Conservation (phyloP, 2,329 filamentous ascomycete species). For the Graphilbum ipis-grandicollis region DNA sequence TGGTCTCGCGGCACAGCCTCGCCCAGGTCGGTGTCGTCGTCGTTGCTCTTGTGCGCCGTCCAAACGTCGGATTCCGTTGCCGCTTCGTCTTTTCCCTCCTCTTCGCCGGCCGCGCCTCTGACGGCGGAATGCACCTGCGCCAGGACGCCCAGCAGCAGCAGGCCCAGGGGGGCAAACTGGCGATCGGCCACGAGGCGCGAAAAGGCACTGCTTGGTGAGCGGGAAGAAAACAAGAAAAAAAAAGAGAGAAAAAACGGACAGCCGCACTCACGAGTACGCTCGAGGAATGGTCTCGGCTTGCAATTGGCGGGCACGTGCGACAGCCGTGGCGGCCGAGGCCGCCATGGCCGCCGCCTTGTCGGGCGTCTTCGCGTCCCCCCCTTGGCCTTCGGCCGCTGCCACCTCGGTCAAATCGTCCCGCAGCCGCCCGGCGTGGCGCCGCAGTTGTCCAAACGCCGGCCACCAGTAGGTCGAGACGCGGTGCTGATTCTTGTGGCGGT, state of each 20-base stretch:
- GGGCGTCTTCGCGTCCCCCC: too few species aligned
- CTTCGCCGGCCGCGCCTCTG: constrained; percentile 24
- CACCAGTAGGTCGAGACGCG: constrained; percentile 60
- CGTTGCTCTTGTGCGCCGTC: neutral
- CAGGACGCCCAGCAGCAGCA: constrained; percentile 48
- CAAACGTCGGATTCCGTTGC: neutral
- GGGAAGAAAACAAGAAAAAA: neutral
- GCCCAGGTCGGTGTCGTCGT: constrained; percentile 7
- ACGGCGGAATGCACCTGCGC: constrained; percentile 27
- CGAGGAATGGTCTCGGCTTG: constrained; percentile 20
- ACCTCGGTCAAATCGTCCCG: constrained; percentile 17
- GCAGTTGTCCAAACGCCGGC: constrained; percentile 51
- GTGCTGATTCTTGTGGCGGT: constrained; percentile 88
- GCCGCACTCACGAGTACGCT: constrained; percentile 24
- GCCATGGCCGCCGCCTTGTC: neutral
- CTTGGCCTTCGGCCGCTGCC: constrained; percentile 9
- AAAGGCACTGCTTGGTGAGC: constrained; percentile 34
- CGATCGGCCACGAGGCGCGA: constrained; percentile 53
- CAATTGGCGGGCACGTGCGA: constrained; percentile 20
- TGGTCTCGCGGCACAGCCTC: constrained; percentile 5
- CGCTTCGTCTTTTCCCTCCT: constrained; percentile 12
- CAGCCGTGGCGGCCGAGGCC: neutral
- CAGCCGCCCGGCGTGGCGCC: constrained; percentile 45
- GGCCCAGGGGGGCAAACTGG: constrained; percentile 54
- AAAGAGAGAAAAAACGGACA: neutral